phyloP scores from a whole-genome alignment of 177 flowering plant species.

The Tripterygium wilfordii region DNA sequence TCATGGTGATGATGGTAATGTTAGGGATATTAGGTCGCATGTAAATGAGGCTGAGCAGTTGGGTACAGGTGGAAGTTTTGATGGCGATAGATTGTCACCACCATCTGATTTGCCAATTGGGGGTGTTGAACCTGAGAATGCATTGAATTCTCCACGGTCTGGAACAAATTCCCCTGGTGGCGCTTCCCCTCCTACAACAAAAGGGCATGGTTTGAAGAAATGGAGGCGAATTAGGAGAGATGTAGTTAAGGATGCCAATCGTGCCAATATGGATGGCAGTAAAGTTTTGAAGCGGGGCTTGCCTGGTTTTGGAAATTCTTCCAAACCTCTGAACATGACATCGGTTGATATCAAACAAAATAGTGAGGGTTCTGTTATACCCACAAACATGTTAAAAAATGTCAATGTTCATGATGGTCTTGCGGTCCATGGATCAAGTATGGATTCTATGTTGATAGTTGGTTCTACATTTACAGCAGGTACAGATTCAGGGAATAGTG shows the following conservation, averaged over 20 bases:
- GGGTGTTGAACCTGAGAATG: constrained; percentile 11
- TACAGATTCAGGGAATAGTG: constrained; percentile 60
- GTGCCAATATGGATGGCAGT: constrained; percentile 26
- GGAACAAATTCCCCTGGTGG: constrained; percentile 17
- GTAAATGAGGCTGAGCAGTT: constrained; percentile 12
- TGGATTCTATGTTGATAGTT: constrained; percentile 28
- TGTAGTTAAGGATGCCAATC: constrained; percentile 33
- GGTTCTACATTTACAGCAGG: constrained; percentile 33
- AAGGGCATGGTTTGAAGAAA: constrained; percentile 76
- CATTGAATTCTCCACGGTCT: constrained; percentile 11
- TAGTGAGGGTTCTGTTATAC: constrained; percentile 42
- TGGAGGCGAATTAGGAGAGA: constrained; percentile 76
- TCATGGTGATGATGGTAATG: constrained; percentile 13
- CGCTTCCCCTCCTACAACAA: constrained; percentile 21
- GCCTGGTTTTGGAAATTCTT: constrained; percentile 15
- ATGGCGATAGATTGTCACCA: neutral
- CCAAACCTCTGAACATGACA: constrained; percentile 11
- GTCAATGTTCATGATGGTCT: constrained; percentile 11
- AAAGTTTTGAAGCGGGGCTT: constrained; percentile 48
- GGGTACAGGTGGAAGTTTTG: constrained; percentile 1
- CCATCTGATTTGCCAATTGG: constrained; percentile 6
- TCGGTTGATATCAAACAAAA: constrained; percentile 25
- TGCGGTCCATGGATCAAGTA: constrained; percentile 22
- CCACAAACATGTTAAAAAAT: constrained; percentile 26
- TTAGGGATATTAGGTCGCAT: constrained; percentile 26